A percentile compares a stretch with the other conserved stretches of the same genome.
These are phyloP conservation scores for Marsdenia floribunda DNA, from an alignment of 257 asterid genomes.

Conservation along the genomic window DNA sequence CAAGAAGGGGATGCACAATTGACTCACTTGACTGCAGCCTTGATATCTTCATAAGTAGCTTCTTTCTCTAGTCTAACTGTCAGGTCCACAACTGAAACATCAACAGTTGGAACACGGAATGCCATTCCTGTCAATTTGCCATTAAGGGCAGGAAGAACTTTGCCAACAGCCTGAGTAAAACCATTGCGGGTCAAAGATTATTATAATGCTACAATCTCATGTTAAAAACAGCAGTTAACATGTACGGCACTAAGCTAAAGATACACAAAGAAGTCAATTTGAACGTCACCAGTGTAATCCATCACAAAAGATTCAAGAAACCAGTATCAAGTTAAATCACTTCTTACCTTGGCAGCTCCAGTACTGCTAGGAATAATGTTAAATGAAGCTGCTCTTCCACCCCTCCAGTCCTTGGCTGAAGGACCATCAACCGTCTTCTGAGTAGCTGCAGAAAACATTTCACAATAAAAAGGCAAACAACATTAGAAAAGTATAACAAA, in stretches of 20 bases:
- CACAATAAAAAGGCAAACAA: not conserved
- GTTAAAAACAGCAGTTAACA: not conserved
- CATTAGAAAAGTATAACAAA: too few relatives aligned
- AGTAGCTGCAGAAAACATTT: slow-evolving; percentile 31
- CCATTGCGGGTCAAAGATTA: slow-evolving; percentile 15
- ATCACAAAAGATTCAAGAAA: too few relatives aligned
- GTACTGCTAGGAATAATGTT: slow-evolving; percentile 88
- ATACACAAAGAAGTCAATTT: too few relatives aligned
- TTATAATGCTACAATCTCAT: too few relatives aligned
- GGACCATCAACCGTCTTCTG: slow-evolving; percentile 89
- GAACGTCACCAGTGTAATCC: too few relatives aligned
- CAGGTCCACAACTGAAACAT: slow-evolving; percentile 79
- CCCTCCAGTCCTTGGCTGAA: slow-evolving; percentile 90
- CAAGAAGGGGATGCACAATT: not conserved
- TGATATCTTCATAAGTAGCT: slow-evolving; percentile 61
- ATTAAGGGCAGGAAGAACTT: slow-evolving; percentile 73
- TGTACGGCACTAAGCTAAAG: too few relatives aligned
- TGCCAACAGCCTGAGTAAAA: slow-evolving; percentile 61
- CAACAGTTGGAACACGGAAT: slow-evolving; percentile 80
- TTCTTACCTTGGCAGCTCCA: slow-evolving; percentile 77
- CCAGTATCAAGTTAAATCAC: not conserved
- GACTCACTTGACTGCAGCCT: slow-evolving; percentile 66
- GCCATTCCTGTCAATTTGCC: slow-evolving; percentile 84
- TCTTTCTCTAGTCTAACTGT: slow-evolving; percentile 68
- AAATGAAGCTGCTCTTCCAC: slow-evolving; percentile 88